These are phyloP conservation scores for Cryphonectria naterciae DNA, from an alignment of 2,329 filamentous ascomycete species.

Conservation along the genomic window DNA sequence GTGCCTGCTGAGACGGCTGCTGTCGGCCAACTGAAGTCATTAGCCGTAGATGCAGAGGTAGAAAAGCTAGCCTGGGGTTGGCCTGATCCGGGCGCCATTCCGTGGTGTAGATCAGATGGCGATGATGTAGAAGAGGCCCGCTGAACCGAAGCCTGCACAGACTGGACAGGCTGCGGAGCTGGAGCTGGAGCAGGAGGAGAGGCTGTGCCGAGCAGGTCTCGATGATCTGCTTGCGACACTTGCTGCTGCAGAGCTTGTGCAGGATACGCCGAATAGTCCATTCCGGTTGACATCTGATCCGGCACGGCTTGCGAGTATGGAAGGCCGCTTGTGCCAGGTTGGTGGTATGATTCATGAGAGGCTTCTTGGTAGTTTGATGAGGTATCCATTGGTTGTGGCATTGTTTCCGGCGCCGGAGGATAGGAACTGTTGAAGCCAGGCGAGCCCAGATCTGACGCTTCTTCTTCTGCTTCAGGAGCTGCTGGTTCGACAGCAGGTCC, in stretches of 20 bases:
- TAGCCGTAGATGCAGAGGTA: slow-evolving; percentile 5
- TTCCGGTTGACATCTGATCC: slow-evolving; percentile 12
- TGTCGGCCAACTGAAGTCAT: slow-evolving; percentile 30
- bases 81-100: slow-evolving; percentile 25
- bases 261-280: slow-evolving; percentile 21
- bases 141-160: slow-evolving; percentile 14
- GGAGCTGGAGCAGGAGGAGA: slow-evolving; percentile 10
- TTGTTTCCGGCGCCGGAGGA: slow-evolving; percentile 35
- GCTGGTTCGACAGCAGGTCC: neutral
- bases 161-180: slow-evolving; percentile 3
- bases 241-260: slow-evolving; percentile 10
- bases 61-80: slow-evolving; percentile 13
- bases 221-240: slow-evolving; percentile 11
- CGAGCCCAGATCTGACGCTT: slow-evolving; percentile 28
- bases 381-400: slow-evolving; percentile 33
- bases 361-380: slow-evolving; percentile 28
- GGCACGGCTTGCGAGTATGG: slow-evolving; percentile 33
- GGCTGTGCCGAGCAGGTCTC: slow-evolving; percentile 7
- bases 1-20: slow-evolving; percentile 13
- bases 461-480: slow-evolving; percentile 17
- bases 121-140: slow-evolving; percentile 7
- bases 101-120: slow-evolving; percentile 15
- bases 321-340: slow-evolving; percentile 34
- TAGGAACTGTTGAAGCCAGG: slow-evolving; percentile 25
- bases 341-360: slow-evolving; percentile 37